phyloP scores from a whole-genome alignment of 352 stramenopile genomes.

The Blastocystis sp. region DNA sequence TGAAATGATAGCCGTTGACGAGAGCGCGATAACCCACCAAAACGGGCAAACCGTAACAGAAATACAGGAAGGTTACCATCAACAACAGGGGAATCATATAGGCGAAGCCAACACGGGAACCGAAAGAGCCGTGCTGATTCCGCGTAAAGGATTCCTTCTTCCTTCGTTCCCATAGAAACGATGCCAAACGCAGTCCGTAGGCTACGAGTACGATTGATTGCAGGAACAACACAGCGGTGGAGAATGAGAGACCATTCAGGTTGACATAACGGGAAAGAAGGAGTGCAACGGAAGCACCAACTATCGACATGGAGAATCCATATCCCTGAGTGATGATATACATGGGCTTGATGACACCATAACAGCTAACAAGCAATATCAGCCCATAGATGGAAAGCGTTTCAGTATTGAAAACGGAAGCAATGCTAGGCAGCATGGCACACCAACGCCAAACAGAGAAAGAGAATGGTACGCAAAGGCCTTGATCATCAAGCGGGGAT shows the following conservation, averaged over 20 bases:
- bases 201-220: background rate
- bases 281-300: too few relatives aligned
- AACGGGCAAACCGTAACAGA: background rate
- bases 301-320: background rate
- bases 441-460: too few relatives aligned
- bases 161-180: background rate
- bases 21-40: background rate
- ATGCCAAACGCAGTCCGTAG: background rate
- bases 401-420: too few relatives aligned
- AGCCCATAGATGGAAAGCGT: too few relatives aligned
- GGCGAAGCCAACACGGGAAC: background rate
- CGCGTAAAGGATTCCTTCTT: background rate
- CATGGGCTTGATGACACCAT: background rate
- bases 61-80: background rate
- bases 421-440: too few relatives aligned
- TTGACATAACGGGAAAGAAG: too few relatives aligned
- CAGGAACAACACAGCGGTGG: background rate
- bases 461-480: too few relatives aligned
- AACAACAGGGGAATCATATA: background rate
- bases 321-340: background rate
- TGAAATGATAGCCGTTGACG: background rate
- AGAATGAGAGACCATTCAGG: background rate
- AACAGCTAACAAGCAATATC: background rate
- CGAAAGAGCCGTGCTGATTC: background rate
- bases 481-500: too few relatives aligned